phyloP scores from a whole-genome alignment of 371 early-diverging fungal genomes.

The Rhizomucor miehei region DNA sequence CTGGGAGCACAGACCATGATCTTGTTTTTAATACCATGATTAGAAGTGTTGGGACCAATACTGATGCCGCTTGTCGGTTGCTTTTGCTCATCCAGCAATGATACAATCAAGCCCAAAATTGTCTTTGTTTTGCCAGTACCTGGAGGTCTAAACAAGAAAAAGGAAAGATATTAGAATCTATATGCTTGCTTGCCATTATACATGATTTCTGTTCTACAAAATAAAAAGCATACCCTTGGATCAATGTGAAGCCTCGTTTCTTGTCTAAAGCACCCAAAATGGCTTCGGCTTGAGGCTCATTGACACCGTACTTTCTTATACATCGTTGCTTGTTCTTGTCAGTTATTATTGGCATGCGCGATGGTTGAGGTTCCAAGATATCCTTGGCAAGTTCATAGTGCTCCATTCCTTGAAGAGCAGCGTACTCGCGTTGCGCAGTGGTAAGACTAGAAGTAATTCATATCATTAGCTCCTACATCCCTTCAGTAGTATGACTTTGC shows the following conservation, averaged over 20 bases:
- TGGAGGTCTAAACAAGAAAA: not conserved
- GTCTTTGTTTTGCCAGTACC: conserved; percentile 85
- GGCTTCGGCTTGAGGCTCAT: conserved; percentile 89
- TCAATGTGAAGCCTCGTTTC: conserved; percentile 79
- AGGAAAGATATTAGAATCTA: too few species aligned
- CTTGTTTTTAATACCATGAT: conserved; percentile 26
- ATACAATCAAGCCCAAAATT: conserved; percentile 79
- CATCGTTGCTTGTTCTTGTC: conserved; percentile 41
- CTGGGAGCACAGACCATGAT: conserved; percentile 95
- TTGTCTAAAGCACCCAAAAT: conserved; percentile 68
- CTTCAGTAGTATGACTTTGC: too few species aligned
- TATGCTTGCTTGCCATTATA: too few species aligned
- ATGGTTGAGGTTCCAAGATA: conserved; percentile 60
- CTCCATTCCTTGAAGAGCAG: conserved; percentile 67
- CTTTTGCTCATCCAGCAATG: conserved; percentile 51
- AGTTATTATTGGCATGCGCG: conserved; percentile 18
- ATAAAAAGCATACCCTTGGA: conserved; percentile 72
- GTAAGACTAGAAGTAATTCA: conserved; percentile 67
- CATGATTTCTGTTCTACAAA: too few species aligned
- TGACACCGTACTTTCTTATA: conserved; percentile 70
- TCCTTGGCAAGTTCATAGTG: conserved; percentile 60
- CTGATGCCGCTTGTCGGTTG: conserved; percentile 5
- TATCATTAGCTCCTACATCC: too few species aligned
- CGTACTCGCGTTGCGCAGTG: conserved; percentile 83
- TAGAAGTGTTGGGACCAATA: not conserved